Conservation (phyloP, 139 green algal genomes). For the Chlamydomonas schloesseri region DNA sequence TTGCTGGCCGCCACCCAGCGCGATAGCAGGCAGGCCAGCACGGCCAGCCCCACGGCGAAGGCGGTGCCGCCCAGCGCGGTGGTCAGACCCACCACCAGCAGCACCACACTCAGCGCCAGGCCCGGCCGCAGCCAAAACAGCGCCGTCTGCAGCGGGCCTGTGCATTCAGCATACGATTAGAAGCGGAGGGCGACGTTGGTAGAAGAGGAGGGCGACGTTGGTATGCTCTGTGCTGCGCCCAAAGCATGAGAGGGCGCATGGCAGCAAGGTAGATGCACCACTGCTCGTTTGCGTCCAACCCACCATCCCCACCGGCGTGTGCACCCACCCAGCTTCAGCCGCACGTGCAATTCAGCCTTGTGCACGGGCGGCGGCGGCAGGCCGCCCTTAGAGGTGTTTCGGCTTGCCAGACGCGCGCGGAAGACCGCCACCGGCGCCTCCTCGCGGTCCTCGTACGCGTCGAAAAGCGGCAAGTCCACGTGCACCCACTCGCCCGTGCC, state of each 20-base stretch:
- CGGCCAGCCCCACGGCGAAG: not conserved
- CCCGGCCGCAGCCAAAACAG: constrained; percentile 35
- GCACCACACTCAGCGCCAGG: not conserved
- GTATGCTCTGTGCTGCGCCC: too few species aligned
- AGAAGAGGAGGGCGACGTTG: too few species aligned
- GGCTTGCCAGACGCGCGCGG: constrained; percentile 9
- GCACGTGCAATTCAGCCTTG: constrained; percentile 5
- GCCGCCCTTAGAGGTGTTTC: constrained; percentile 19
- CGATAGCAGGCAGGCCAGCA: not conserved
- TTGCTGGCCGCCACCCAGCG: not conserved
- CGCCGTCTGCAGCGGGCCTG: constrained; percentile 11
- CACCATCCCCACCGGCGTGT: too few species aligned
- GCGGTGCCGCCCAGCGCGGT: not conserved
- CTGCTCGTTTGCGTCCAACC: too few species aligned
- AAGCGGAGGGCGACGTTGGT: too few species aligned
- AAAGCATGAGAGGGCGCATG: too few species aligned
- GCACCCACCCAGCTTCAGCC: constrained; percentile 13
- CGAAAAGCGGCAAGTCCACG: constrained; percentile 20
- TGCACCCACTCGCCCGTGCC: constrained; percentile 10
- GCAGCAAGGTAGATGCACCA: too few species aligned
- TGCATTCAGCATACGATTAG: not conserved
- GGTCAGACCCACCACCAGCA: not conserved
- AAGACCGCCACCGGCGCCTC: constrained; percentile 7
- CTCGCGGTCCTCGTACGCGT: constrained; percentile 23
- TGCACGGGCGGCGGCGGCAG: constrained; percentile 36